Evolutionary conservation across 345 rosid species (phyloP).

Genomic region (Linum tenue): DNA sequence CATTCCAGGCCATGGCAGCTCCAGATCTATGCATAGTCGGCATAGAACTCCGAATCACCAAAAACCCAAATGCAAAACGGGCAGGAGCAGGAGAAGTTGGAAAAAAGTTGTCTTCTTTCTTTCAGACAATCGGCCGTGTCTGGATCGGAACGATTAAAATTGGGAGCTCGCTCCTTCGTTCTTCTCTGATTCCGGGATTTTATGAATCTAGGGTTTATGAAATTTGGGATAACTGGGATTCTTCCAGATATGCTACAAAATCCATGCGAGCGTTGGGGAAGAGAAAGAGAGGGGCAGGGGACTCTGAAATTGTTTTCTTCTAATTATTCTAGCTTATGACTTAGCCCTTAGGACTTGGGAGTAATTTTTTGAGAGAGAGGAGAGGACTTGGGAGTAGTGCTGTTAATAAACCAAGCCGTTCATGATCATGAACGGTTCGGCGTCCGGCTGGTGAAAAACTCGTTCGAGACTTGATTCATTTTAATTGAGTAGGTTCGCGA

Average conservation of each 20-base stretch:
- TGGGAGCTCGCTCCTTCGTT: not conserved
- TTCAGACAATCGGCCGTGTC: not conserved
- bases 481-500: too few species aligned
- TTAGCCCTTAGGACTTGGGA: too few species aligned
- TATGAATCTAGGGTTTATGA: conserved; percentile 27
- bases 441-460: too few species aligned
- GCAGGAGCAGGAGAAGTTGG: not conserved
- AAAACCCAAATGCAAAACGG: not conserved
- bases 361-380: too few species aligned
- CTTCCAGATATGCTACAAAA: conserved; percentile 19
- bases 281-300: not conserved
- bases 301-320: not conserved
- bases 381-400: too few species aligned
- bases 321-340: too few species aligned
- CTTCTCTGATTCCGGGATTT: not conserved
- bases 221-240: conserved; percentile 19
- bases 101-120: not conserved
- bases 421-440: too few species aligned
- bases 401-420: too few species aligned
- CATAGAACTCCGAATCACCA: not conserved
- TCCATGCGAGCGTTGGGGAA: conserved; percentile 7
- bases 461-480: too few species aligned
- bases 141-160: not conserved
- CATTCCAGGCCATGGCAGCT: conserved; percentile 97
- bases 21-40: conserved; percentile 89